These are phyloP conservation scores for Phytophthora syringae DNA, from an alignment of 352 stramenopile species.

Conservation along the genomic window DNA sequence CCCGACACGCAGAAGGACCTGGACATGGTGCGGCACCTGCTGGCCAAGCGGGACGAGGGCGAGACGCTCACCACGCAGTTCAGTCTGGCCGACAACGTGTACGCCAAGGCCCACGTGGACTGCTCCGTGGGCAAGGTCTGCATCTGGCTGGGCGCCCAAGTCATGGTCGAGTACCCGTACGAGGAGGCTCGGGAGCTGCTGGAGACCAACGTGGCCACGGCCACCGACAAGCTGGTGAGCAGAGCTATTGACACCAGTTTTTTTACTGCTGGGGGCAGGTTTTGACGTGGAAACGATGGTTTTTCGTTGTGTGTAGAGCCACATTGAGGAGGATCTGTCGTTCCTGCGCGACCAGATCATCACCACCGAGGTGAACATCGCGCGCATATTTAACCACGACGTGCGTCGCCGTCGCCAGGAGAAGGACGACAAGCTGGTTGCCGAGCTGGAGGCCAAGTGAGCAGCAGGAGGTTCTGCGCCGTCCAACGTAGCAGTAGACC, in stretches of 20 bases:
- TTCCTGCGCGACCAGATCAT: slow-evolving; percentile 98
- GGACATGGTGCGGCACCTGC: slow-evolving; percentile 53
- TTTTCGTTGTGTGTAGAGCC: slow-evolving; percentile 32
- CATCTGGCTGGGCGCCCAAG: slow-evolving; percentile 97
- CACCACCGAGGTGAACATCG: slow-evolving; percentile 97
- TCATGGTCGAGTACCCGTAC: slow-evolving; percentile 98
- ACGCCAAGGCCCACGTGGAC: slow-evolving; percentile 94
- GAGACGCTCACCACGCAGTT: slow-evolving; percentile 92
- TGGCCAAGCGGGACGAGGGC: slow-evolving; percentile 71
- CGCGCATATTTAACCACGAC: slow-evolving; percentile 98
- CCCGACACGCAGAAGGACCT: slow-evolving; percentile 92
- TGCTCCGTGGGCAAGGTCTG: slow-evolving; percentile 92
- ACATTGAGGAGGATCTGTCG: slow-evolving; percentile 79
- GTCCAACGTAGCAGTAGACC: slow-evolving; percentile 18
- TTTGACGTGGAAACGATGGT: slow-evolving; percentile 5
- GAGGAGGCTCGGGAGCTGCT: slow-evolving; percentile 94
- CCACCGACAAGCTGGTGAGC: slow-evolving; percentile 73
- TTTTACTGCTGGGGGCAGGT: not conserved
- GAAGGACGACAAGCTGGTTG: slow-evolving; percentile 69
- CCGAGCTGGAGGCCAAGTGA: slow-evolving; percentile 74
- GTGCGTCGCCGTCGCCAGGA: slow-evolving; percentile 87
- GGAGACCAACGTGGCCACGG: slow-evolving; percentile 74
- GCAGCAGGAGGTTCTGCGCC: not conserved
- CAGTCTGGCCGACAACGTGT: slow-evolving; percentile 95
- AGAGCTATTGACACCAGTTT: not conserved